Conservation (phyloP, 1,139 yeast species). For the Suhomyces chickasaworum region DNA sequence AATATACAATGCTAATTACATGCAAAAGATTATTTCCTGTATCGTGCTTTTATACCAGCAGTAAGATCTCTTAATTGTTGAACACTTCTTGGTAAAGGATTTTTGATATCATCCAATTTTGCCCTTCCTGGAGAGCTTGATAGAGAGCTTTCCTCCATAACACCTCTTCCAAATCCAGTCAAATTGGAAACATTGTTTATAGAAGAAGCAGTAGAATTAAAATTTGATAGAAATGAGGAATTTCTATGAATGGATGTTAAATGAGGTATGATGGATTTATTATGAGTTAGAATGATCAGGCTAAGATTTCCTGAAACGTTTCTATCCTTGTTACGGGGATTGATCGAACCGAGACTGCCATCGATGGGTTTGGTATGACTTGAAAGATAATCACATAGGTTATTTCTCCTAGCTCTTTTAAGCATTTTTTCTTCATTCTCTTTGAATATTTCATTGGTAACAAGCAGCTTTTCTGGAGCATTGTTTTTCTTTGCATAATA, state of each 20-base stretch:
- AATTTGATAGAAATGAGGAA: conserved; percentile 21
- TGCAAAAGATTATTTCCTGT: conserved; percentile 19
- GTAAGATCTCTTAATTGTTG: conserved; percentile 42
- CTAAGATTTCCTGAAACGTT: conserved; percentile 9
- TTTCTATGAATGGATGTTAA: conserved; percentile 16
- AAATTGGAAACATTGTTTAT: conserved; percentile 30
- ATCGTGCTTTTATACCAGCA: conserved; percentile 36
- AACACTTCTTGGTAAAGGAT: conserved; percentile 26
- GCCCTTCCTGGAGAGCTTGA: conserved; percentile 31
- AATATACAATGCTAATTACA: conserved; percentile 13
- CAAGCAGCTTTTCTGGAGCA: conserved; percentile 5
- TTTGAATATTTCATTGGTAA: conserved; percentile 20
- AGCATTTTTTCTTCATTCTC: conserved; percentile 29
- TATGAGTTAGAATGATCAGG: conserved; percentile 8
- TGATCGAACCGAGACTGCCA: not conserved
- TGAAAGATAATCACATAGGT: conserved; percentile 38
- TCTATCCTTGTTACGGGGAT: not conserved
- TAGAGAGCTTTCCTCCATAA: conserved; percentile 46
- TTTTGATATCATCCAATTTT: conserved; percentile 14
- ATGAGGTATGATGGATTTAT: conserved; percentile 17
- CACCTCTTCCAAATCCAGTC: conserved; percentile 43
- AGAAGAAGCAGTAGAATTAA: conserved; percentile 25
- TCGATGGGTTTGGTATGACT: conserved; percentile 24
- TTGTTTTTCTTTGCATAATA: conserved; percentile 7
- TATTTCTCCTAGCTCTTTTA: conserved; percentile 33